Base-by-base conservation (phyloP, 2,329 filamentous ascomycete genomes). In the Aureobasidium leucospermi region DNA sequence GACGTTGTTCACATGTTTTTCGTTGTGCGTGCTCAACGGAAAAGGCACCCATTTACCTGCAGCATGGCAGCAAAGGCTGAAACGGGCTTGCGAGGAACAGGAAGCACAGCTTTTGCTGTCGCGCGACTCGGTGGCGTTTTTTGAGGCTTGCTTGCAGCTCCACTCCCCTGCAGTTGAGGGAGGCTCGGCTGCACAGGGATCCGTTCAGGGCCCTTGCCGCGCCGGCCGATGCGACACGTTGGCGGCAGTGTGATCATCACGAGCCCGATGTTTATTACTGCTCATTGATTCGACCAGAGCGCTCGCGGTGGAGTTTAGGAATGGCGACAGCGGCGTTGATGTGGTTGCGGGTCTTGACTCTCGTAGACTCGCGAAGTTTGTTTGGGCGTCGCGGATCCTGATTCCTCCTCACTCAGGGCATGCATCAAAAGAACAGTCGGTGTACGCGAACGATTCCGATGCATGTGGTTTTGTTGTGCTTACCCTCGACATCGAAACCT, bases 151-250 rank as follows among this genome's bases (percentile, higher is more conserved):
- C 42, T 29, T 11, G 46, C 29, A 38, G 38, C 39, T 55, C 51
- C 51, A 55, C 51, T 55, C 29, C 51, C 51, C 51, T 55, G 51
- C 51, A 52, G 48, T 52, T 31, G 49, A 53, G 46, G 13, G 36
- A 28, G 19, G 19, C 28, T 55, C 51, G 51, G 51, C 36, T 55
- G 51, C 51, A 43, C 29, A 43, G 39, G 23, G 23, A 34, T 41
- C 51, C 51, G 51, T 55, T 55, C 51, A 43, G 39, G 29, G 38
- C 38, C 13, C 5, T 28, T 46, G 42, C 42, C 42, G 42, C 42
- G 11, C 11, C n/a, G 39, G 11, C 39, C 34, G 42, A 19, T 23
- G 16, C 16, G 7, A 9, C 39, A 13, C 39, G 10, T 15, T 36
- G 34, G 3, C 45, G 45, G 29, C 45, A 47, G 8, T 31, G 45